Base-by-base conservation (phyloP, 306 rosid genomes). In the Arachis hypogaea region DNA sequence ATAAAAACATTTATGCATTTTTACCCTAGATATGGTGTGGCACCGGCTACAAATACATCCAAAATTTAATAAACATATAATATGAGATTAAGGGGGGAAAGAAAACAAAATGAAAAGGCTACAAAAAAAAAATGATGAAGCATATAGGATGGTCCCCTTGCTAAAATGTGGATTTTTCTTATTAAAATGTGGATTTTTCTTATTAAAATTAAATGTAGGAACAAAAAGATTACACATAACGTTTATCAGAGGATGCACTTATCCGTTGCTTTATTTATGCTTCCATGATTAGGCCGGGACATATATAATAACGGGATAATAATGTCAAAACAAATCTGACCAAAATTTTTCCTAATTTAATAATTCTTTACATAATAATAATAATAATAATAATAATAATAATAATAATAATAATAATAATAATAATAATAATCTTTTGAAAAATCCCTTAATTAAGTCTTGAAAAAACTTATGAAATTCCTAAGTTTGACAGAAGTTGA, bases 111-210 rank as follows among this genome's bases (percentile, higher is more conserved):
- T 63, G 57, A 33, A 74, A 51, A 63, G 3, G 75, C 79, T 62
- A 50, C 82, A 38, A 59, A 51, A 33, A 38, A 59, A 51, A 33
- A 33, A 33, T 4, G 38, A 33, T 30, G 60, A 41, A 47, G 47
- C 44, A 63, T 56, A 47, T 73, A 77, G 80, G 64, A 59, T 78
- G 76, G 77, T 63, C 82, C 82, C 80, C 40, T 18, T 41, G 56
- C 18, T 18, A 18, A 18, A 56, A 56, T 63, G 79, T 33, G 43
- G 9, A 52, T 41, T 59, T 69, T 60, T 58, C 45, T 65, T 69
- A 41, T 68, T 16, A 16, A 16, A 56, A 56, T 63, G 79, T 33
- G 43, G 9, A 52, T 41, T 59, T 69, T 60, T 58, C 45, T 65
- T 69, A 41, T 68, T 75, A 68, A 9, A 4, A 46, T 49, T 33